phyloP scores from a whole-genome alignment of 108 stramenopile species.

The Mediolabrus comicus region DNA sequence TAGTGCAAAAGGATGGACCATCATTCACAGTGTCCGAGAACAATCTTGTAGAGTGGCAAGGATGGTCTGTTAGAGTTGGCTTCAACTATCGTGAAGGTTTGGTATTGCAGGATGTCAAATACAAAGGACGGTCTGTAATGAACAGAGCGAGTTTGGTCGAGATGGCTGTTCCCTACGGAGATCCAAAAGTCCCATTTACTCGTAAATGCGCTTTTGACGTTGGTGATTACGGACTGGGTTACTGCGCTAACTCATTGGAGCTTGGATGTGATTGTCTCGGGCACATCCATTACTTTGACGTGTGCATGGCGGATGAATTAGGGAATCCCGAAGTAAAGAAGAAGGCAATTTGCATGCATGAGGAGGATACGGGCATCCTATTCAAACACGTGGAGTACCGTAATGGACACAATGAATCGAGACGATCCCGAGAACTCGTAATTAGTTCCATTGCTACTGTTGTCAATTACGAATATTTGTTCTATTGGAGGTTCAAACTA shows the following conservation, averaged over 20 bases:
- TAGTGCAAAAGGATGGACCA: slow-evolving; percentile 69
- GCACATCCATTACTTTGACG: slow-evolving; percentile 80
- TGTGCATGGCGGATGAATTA: slow-evolving; percentile 40
- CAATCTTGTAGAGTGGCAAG: slow-evolving; percentile 63
- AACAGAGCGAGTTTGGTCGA: slow-evolving; percentile 63
- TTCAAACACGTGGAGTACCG: slow-evolving; percentile 83
- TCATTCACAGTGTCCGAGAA: slow-evolving; percentile 56
- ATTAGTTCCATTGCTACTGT: slow-evolving; percentile 69
- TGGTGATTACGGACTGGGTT: slow-evolving; percentile 55
- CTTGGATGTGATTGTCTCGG: slow-evolving; percentile 81
- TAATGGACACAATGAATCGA: slow-evolving; percentile 70
- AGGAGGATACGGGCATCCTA: slow-evolving; percentile 70
- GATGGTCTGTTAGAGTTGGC: slow-evolving; percentile 65
- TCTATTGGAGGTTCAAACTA: slow-evolving; percentile 60
- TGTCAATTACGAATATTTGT: slow-evolving; percentile 76
- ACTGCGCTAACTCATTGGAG: slow-evolving; percentile 56
- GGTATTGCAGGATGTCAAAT: slow-evolving; percentile 59
- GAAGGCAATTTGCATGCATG: slow-evolving; percentile 81
- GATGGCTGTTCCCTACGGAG: slow-evolving; percentile 80
- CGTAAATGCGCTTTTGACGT: slow-evolving; percentile 69
- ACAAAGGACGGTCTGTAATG: slow-evolving; percentile 54
- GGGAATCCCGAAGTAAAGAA: slow-evolving; percentile 37
- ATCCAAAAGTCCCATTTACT: slow-evolving; percentile 52
- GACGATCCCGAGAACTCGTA: slow-evolving; percentile 60
- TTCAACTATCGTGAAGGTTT: slow-evolving; percentile 75